phyloP scores from a whole-genome alignment of 179 eudicot species.

The Actinidia arguta region DNA sequence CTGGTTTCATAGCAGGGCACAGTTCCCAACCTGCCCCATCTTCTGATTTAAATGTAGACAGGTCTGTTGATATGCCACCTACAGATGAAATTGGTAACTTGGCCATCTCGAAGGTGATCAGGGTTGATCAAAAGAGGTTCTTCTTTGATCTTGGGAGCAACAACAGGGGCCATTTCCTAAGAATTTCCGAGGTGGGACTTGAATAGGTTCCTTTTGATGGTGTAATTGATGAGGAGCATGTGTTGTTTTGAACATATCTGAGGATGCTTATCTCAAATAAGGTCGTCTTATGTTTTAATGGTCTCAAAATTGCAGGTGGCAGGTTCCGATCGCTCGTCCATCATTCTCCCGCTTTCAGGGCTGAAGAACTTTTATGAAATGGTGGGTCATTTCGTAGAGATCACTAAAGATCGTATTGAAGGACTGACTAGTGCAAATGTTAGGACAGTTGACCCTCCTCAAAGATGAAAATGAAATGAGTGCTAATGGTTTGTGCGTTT shows the following conservation, averaged over 20 bases:
- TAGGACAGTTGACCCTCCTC: constrained; percentile 88
- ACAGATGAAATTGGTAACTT: constrained; percentile 64
- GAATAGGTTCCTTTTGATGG: neutral
- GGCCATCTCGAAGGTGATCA: constrained; percentile 88
- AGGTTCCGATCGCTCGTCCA: constrained; percentile 93
- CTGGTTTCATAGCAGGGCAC: constrained; percentile 92
- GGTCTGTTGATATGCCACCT: constrained; percentile 71
- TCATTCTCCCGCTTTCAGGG: constrained; percentile 93
- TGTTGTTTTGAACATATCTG: neutral
- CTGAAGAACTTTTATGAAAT: constrained; percentile 88
- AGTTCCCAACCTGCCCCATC: constrained; percentile 67
- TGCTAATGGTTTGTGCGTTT: neutral
- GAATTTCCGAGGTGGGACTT: constrained; percentile 80
- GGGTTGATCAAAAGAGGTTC: constrained; percentile 97
- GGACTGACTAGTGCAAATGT: constrained; percentile 87
- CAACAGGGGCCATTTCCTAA: constrained; percentile 89
- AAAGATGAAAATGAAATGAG: constrained; percentile 47
- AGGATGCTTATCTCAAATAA: neutral
- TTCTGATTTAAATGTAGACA: constrained; percentile 62
- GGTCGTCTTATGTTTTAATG: neutral
- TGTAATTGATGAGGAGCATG: neutral
- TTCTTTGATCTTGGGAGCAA: constrained; percentile 98
- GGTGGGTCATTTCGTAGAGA: constrained; percentile 94
- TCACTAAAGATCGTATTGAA: constrained; percentile 80
- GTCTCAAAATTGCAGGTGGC: constrained; percentile 69